Percentiles rank a stretch among this genome's conserved stretches.
phyloP scores from a whole-genome alignment of 495 filamentous ascomycete species.

The Daldinia bambusicola region DNA sequence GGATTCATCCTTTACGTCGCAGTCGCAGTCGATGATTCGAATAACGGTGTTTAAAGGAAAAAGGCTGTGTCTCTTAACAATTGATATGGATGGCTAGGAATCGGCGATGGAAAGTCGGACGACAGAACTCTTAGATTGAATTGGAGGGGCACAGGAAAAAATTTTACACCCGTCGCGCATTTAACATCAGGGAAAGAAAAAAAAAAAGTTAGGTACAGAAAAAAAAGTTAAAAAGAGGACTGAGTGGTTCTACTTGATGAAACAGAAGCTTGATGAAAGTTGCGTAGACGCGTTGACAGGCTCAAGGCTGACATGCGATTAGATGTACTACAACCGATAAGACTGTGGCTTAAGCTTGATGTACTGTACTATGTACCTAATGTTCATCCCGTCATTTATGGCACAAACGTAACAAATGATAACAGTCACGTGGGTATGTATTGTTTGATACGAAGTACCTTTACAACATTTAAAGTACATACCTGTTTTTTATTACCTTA shows the following conservation, averaged over 20 bases:
- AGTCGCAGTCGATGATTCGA: not conserved
- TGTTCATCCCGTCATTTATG: too few species aligned
- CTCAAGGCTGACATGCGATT: not conserved
- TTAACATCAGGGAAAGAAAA: not conserved
- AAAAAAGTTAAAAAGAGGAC: not conserved
- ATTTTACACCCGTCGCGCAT: not conserved
- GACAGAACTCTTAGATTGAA: not conserved
- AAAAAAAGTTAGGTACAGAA: not conserved
- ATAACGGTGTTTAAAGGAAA: not conserved
- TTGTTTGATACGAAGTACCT: not conserved
- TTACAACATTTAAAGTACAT: not conserved
- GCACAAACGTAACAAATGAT: too few species aligned
- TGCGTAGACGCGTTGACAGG: not conserved
- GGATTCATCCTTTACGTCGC: constrained; percentile 47
- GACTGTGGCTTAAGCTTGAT: not conserved
- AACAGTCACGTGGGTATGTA: not conserved
- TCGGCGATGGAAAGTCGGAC: not conserved
- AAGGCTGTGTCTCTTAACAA: not conserved
- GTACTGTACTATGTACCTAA: too few species aligned
- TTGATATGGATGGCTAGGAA: not conserved
- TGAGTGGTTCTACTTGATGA: not conserved
- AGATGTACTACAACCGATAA: not conserved
- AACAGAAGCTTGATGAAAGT: constrained; percentile 2
- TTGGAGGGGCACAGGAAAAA: not conserved
- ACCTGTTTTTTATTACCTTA: too few species aligned